These are phyloP conservation scores for Phalaenopsis equestris DNA, from an alignment of 106 monocot species.

Conservation along the genomic window DNA sequence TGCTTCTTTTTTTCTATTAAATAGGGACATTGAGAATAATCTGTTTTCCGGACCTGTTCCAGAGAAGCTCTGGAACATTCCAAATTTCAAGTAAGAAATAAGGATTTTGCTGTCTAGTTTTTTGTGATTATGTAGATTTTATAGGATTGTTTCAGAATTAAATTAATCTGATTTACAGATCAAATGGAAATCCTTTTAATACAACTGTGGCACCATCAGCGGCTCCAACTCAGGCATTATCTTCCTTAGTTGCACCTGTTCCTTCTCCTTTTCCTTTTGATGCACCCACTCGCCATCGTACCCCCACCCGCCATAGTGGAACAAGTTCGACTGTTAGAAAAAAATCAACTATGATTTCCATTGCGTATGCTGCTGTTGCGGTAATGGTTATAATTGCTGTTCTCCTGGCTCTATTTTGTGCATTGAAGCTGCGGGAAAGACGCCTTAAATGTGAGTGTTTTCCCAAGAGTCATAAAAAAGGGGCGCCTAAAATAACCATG, in stretches of 20 bases:
- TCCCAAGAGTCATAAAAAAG: conserved; percentile 1
- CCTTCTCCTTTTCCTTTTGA: conserved; percentile 14
- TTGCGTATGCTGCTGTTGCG: conserved; percentile 29
- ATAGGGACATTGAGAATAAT: conserved; percentile 94
- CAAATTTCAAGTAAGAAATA: conserved; percentile 58
- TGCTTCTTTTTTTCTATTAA: conserved; percentile 10
- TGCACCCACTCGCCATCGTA: conserved; percentile 10
- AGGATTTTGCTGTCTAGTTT: not conserved
- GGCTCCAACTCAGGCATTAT: conserved; percentile 1
- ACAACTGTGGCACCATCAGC: conserved; percentile 45
- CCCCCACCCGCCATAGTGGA: conserved; percentile 18
- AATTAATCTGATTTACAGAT: conserved; percentile 34
- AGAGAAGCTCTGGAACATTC: conserved; percentile 56
- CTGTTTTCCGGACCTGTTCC: conserved; percentile 90
- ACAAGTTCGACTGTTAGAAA: conserved; percentile 6
- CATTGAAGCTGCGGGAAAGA: conserved; percentile 26
- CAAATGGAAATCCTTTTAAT: conserved; percentile 89
- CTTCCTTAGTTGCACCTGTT: conserved; percentile 6
- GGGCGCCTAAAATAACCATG: conserved; percentile 2
- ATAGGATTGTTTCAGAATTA: not conserved
- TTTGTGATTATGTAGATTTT: not conserved
- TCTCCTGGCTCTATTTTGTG: conserved; percentile 12
- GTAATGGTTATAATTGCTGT: conserved; percentile 19
- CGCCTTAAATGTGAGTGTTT: not conserved
- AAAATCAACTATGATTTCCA: conserved; percentile 19